Evolutionary conservation across 2,329 filamentous ascomycete species (phyloP).

Genomic region (Chaetomiaceae sp.): DNA sequence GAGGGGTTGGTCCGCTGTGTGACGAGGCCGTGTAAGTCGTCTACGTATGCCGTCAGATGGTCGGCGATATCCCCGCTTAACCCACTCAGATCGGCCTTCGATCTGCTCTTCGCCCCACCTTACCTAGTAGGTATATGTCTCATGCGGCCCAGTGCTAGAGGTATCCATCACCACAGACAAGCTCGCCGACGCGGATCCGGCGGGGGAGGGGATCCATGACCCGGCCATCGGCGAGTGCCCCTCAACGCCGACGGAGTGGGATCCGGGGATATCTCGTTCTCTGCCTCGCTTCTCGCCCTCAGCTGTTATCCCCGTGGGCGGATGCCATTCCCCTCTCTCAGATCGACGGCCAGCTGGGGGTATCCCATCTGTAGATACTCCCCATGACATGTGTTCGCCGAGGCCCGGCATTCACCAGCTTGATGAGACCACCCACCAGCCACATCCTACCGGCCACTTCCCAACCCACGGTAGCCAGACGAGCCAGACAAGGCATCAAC

Average conservation of each 20-base stretch:
- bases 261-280: not conserved
- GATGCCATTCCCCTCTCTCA: not conserved
- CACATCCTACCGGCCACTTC: not conserved
- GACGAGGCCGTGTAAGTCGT: not conserved
- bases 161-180: no score
- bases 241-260: slow-evolving; percentile 8
- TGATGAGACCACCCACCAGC: no score
- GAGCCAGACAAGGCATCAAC: not conserved
- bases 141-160: no score
- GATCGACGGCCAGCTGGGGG: not conserved
- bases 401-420: not conserved
- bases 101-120: not conserved
- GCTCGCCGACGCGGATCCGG: not conserved
- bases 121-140: no score
- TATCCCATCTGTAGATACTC: not conserved
- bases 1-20: not conserved
- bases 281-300: slow-evolving; percentile 6
- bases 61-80: not conserved
- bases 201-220: not conserved
- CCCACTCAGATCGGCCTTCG: not conserved
- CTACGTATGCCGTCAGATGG: not conserved
- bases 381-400: not conserved
- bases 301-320: not conserved
- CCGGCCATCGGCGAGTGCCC: not conserved
- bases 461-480: not conserved